Conservation (phyloP, 768 basidiomycete species). For the Lentinula raphanica region DNA sequence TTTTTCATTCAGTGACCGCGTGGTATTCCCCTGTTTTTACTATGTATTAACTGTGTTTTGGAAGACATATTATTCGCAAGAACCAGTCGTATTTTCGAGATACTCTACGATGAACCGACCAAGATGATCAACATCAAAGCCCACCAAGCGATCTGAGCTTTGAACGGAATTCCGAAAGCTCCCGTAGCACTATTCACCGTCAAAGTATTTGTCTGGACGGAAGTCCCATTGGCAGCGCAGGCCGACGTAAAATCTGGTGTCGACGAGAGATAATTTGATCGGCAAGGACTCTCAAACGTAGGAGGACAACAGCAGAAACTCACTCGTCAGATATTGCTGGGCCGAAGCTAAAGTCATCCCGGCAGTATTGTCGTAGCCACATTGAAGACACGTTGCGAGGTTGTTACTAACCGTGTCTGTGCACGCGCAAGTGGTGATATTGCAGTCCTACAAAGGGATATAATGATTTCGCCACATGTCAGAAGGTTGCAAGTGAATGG, state of each 20-base stretch:
- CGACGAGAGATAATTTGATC: no score
- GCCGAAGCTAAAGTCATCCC: not conserved
- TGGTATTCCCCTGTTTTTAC: no score
- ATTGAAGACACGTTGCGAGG: conserved; percentile 3
- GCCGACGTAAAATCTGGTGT: not conserved
- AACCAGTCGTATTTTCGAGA: no score
- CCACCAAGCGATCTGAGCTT: not conserved
- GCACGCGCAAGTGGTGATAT: not conserved
- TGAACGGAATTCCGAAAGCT: not conserved
- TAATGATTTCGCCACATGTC: no score
- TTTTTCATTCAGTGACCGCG: no score
- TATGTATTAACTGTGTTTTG: no score
- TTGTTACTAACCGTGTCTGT: not conserved
- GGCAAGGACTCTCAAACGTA: no score
- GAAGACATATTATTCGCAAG: no score
- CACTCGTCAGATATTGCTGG: not conserved
- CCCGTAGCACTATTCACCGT: not conserved
- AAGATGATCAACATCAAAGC: not conserved
- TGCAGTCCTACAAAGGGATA: conserved; percentile 4
- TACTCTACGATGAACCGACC: no score
- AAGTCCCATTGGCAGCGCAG: not conserved
- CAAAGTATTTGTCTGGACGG: not conserved
- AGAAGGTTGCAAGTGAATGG: no score
- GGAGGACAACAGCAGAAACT: no score
- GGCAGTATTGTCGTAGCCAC: not conserved